phyloP scores from a whole-genome alignment of 768 basidiomycete species.

The Coprinopsis sp. region DNA sequence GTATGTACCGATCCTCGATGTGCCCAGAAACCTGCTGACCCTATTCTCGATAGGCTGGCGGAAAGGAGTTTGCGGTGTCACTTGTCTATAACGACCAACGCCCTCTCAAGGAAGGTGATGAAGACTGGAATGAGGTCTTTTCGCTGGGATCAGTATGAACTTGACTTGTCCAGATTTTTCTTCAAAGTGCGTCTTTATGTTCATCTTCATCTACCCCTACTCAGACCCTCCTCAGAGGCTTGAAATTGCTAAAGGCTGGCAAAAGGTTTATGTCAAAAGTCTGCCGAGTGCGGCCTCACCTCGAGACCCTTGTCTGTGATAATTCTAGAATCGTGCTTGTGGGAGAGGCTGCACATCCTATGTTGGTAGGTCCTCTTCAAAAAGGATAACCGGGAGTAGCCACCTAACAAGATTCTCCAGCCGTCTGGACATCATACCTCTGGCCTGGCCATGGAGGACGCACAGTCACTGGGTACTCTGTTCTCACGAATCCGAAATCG shows the following conservation, averaged over 20 bases:
- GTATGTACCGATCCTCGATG: background rate
- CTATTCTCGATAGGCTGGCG: conserved; percentile 11
- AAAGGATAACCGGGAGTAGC: background rate
- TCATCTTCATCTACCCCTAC: background rate
- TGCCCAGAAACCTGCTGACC: background rate
- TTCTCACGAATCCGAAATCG: conserved; percentile 46
- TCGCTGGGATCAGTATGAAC: conserved; percentile 29
- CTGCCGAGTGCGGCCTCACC: conserved; percentile 22
- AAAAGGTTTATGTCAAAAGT: conserved; percentile 26
- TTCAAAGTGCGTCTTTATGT: conserved; percentile 25
- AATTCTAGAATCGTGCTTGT: conserved; percentile 44
- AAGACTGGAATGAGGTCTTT: conserved; percentile 28
- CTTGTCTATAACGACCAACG: conserved; percentile 21
- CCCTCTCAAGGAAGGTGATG: conserved; percentile 18
- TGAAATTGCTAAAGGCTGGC: conserved; percentile 29
- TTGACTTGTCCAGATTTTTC: conserved; percentile 32
- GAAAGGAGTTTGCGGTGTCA: conserved; percentile 23
- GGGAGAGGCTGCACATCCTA: conserved; percentile 60
- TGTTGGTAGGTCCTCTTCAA: conserved; percentile 32
- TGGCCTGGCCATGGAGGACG: conserved; percentile 56
- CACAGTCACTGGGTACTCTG: conserved; percentile 53
- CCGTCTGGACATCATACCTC: conserved; percentile 51
- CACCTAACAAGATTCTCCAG: conserved; percentile 23
- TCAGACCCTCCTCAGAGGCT: conserved; percentile 19
- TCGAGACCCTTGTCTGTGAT: conserved; percentile 49